Conservation (phyloP, 2,329 filamentous ascomycete genomes). For the Aspergillus candidus region DNA sequence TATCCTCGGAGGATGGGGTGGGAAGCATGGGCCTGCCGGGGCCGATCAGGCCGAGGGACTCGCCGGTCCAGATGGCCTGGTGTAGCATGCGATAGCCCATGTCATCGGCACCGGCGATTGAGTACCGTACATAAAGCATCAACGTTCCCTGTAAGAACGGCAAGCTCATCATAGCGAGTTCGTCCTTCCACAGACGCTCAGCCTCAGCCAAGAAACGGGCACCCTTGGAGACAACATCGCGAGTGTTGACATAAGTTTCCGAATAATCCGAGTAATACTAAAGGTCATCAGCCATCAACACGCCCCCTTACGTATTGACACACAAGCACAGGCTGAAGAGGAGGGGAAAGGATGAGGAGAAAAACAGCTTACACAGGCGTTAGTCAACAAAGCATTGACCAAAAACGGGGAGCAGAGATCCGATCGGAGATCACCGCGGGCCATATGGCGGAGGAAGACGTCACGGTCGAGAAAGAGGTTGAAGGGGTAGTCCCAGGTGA, state of each 20-base stretch:
- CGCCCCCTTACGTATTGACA: not conserved
- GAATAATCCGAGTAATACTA: slow-evolving; percentile 37
- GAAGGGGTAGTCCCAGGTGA: slow-evolving; percentile 88
- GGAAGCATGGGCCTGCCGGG: slow-evolving; percentile 17
- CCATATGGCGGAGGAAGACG: slow-evolving; percentile 57
- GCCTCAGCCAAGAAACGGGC: slow-evolving; percentile 33
- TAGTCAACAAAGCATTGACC: slow-evolving; percentile 82
- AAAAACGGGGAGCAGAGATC: slow-evolving; percentile 78
- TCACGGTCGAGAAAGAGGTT: slow-evolving; percentile 74
- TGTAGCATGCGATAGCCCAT: slow-evolving; percentile 34
- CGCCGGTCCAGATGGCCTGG: slow-evolving; percentile 29
- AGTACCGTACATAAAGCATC: slow-evolving; percentile 32
- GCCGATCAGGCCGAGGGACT: slow-evolving; percentile 28
- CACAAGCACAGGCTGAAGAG: not conserved
- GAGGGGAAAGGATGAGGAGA: not conserved
- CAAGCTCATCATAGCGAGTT: slow-evolving; percentile 21
- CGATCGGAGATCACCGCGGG: slow-evolving; percentile 40
- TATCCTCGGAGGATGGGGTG: slow-evolving; percentile 22
- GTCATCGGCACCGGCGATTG: slow-evolving; percentile 32
- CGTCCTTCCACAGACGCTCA: slow-evolving; percentile 23
- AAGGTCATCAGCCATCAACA: not conserved
- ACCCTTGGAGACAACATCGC: slow-evolving; percentile 33
- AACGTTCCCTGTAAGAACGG: slow-evolving; percentile 31
- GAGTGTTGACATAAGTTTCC: slow-evolving; percentile 32
- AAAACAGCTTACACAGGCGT: slow-evolving; percentile 32